A percentile compares a stretch with the other conserved stretches of the same genome.
These are phyloP conservation scores for Chlorella sp. DNA, from an alignment of 139 green algal species.

Conservation along the genomic window DNA sequence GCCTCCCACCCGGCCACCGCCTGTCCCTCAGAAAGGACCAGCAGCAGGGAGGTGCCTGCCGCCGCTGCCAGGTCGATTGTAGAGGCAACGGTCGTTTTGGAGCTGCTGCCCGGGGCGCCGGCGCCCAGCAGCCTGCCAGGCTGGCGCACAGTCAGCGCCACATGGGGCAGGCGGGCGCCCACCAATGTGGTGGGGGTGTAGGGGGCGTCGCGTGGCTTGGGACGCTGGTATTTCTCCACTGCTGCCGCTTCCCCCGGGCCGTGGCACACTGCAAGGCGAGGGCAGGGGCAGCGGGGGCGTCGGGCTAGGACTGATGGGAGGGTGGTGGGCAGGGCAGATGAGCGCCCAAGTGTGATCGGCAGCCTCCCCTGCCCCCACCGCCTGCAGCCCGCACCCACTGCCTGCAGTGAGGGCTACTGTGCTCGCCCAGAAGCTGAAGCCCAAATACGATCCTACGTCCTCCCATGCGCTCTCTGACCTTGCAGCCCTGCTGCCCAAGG, in stretches of 20 bases:
- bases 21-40: constrained; percentile 11
- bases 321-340: too few species aligned
- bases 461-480: too few species aligned
- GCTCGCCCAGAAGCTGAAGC: too few species aligned
- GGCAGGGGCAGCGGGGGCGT: neutral
- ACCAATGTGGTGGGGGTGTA: constrained; percentile 60
- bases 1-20: constrained; percentile 14
- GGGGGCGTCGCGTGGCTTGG: constrained; percentile 32
- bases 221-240: constrained; percentile 10
- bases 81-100: neutral
- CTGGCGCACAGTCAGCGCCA: constrained; percentile 42
- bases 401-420: too few species aligned
- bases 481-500: too few species aligned
- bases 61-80: constrained; percentile 34
- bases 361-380: too few species aligned
- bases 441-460: too few species aligned
- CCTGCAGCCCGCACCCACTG: too few species aligned
- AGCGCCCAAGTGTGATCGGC: too few species aligned
- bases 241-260: constrained; percentile 8
- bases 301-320: too few species aligned
- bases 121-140: neutral
- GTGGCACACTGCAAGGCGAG: neutral
- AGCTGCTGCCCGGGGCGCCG: neutral
- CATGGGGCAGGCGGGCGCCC: constrained; percentile 77
- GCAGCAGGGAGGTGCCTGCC: constrained; percentile 12